A percentile compares a stretch with the other conserved stretches of the same genome.
phyloP scores from a whole-genome alignment of 2,329 filamentous ascomycete genomes.

The Ophiostoma ulmi region DNA sequence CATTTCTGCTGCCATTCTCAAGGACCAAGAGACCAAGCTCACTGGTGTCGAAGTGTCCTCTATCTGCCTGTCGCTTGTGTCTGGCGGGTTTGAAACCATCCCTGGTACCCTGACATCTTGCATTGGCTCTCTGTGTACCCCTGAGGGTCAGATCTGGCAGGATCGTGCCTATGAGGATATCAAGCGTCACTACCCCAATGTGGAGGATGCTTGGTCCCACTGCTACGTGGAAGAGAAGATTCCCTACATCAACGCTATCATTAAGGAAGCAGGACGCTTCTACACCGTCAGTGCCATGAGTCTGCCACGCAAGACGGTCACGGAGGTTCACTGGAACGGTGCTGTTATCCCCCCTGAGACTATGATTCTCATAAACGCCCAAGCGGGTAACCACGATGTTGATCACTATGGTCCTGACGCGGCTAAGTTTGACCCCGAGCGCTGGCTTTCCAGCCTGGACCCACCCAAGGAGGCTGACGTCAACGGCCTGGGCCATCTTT shows the following conservation, averaged over 20 bases:
- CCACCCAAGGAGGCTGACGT: constrained; percentile 22
- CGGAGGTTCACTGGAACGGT: constrained; percentile 64
- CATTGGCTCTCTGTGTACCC: constrained; percentile 66
- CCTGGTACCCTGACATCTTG: constrained; percentile 76
- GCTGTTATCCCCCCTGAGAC: constrained; percentile 67
- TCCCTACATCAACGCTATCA: constrained; percentile 69
- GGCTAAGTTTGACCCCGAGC: constrained; percentile 60
- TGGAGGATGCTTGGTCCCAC: constrained; percentile 66
- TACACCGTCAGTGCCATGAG: constrained; percentile 77
- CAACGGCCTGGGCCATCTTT: constrained; percentile 56
- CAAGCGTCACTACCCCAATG: constrained; percentile 62
- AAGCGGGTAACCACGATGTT: constrained; percentile 67
- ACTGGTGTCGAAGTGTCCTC: constrained; percentile 57
- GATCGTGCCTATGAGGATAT: constrained; percentile 65
- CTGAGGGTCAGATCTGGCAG: constrained; percentile 65
- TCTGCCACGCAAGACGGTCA: constrained; percentile 66
- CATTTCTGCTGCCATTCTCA: constrained; percentile 31
- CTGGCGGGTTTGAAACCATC: constrained; percentile 75
- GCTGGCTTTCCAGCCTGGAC: constrained; percentile 48
- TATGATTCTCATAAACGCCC: constrained; percentile 75
- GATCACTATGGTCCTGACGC: constrained; percentile 59
- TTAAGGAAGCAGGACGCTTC: constrained; percentile 73
- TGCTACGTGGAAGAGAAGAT: constrained; percentile 70
- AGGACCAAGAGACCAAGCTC: constrained; percentile 31
- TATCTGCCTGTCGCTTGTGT: constrained; percentile 71